Evolutionary conservation across 2,329 filamentous ascomycete genomes (phyloP).

Genomic region (Apiospora rasikravindrae): DNA sequence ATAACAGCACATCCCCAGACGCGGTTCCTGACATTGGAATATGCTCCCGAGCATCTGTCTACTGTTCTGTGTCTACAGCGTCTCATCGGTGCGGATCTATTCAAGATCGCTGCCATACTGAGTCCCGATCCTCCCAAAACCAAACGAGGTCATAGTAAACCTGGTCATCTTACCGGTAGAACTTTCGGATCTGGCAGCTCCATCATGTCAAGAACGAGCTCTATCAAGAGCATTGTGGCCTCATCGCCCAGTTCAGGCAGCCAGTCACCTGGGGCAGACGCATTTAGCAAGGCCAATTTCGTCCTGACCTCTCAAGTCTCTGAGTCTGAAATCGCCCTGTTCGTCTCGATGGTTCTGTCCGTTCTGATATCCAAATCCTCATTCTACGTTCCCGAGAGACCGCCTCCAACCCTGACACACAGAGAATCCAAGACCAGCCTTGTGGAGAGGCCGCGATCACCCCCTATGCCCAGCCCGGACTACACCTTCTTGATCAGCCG

Average conservation of each 20-base stretch:
- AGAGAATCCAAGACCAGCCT: constrained; percentile 7
- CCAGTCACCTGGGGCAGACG: constrained; percentile 5
- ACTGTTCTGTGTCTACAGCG: constrained; percentile 63
- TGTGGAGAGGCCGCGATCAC: constrained; percentile 23
- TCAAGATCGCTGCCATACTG: constrained; percentile 65
- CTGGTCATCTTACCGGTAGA: constrained; percentile 29
- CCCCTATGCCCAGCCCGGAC: constrained; percentile 28
- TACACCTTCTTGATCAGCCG: constrained; percentile 32
- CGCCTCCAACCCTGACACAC: constrained; percentile 19
- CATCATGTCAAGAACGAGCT: constrained; percentile 22
- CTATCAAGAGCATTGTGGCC: constrained; percentile 19
- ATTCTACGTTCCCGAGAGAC: constrained; percentile 51
- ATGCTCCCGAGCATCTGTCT: constrained; percentile 59
- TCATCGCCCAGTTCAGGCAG: background rate
- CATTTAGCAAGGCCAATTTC: constrained; percentile 60
- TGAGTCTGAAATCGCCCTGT: constrained; percentile 57
- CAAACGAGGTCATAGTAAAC: constrained; percentile 23
- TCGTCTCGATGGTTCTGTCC: constrained; percentile 59
- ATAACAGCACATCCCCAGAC: constrained; percentile 57
- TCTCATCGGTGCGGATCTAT: constrained; percentile 58
- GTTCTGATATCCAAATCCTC: constrained; percentile 50
- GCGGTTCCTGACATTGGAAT: constrained; percentile 64
- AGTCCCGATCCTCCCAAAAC: constrained; percentile 46
- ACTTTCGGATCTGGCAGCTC: constrained; percentile 37
- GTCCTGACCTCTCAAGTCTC: constrained; percentile 61